These are phyloP conservation scores for Radiomyces spectabilis DNA, from an alignment of 192 early-diverging fungal genomes.

Conservation along the genomic window DNA sequence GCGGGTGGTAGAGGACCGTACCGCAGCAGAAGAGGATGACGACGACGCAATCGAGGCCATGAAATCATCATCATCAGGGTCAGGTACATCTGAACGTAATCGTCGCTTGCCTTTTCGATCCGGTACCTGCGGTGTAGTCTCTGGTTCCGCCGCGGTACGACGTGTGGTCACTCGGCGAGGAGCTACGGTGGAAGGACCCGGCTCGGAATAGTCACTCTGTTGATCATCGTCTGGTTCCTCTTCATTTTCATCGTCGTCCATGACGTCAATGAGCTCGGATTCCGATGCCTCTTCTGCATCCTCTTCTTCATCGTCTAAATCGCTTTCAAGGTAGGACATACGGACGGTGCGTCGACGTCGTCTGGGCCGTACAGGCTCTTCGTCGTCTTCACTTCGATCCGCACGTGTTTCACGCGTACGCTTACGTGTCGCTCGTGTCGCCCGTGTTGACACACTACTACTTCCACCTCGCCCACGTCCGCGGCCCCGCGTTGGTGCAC, in stretches of 20 bases:
- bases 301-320: constrained; percentile 9
- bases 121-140: background rate
- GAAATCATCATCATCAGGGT: constrained; percentile 6
- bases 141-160: background rate
- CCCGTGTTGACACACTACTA: constrained; percentile 21
- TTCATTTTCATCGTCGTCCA: background rate
- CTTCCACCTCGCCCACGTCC: constrained; percentile 30
- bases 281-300: background rate
- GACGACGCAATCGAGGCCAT: background rate
- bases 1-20: no score
- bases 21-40: background rate
- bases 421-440: constrained; percentile 25
- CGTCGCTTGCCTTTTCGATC: constrained; percentile 16
- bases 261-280: no score
- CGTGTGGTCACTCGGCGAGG: background rate
- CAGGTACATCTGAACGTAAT: background rate
- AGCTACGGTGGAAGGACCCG: background rate
- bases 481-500: constrained; percentile 21
- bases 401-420: background rate
- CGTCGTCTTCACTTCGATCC: constrained; percentile 9
- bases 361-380: constrained; percentile 13
- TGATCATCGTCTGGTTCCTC: no score
- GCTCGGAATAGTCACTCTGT: no score
- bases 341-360: background rate
- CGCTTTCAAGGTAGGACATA: constrained; percentile 17